Conservation (phyloP, 495 filamentous ascomycete species). For the Penicillium flavigenum region DNA sequence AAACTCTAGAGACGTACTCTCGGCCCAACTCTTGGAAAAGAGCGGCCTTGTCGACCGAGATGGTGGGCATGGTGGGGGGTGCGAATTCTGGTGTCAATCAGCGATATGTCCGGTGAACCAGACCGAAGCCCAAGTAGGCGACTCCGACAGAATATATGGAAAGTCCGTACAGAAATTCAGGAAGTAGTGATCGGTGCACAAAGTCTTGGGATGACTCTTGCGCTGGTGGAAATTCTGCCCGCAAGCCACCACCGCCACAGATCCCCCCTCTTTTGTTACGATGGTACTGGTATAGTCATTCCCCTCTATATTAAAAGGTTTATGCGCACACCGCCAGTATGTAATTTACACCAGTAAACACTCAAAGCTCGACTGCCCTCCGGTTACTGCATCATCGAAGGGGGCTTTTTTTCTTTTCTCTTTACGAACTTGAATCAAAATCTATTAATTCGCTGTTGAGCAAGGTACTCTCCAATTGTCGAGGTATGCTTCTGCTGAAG, state of each 20-base stretch:
- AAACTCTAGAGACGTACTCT: slow-evolving; percentile 57
- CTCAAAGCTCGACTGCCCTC: slow-evolving; percentile 15
- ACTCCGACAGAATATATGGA: background rate
- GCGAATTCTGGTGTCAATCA: slow-evolving; percentile 18
- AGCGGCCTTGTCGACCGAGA: slow-evolving; percentile 89
- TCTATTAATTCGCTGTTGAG: slow-evolving; percentile 2
- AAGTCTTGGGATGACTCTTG: slow-evolving; percentile 28
- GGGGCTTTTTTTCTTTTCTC: slow-evolving; percentile 7
- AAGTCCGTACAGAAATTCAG: slow-evolving; percentile 4
- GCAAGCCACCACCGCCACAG: slow-evolving; percentile 33
- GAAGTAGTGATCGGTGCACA: slow-evolving; percentile 8
- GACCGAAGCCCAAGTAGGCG: background rate
- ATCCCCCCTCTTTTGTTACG: slow-evolving; percentile 29
- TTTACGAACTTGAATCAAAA: background rate
- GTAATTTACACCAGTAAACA: slow-evolving; percentile 28
- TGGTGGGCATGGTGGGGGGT: slow-evolving; percentile 70
- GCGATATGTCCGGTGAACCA: background rate
- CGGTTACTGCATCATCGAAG: slow-evolving; percentile 9
- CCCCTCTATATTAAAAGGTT: slow-evolving; percentile 1
- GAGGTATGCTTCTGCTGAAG: slow-evolving; percentile 34
- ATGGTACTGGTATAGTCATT: slow-evolving; percentile 22
- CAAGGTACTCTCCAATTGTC: slow-evolving; percentile 21
- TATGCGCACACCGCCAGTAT: slow-evolving; percentile 20
- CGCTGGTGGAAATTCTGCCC: slow-evolving; percentile 28
- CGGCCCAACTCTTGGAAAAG: slow-evolving; percentile 90